Conservation (phyloP, 1,284 basidiomycete genomes). For the Rhodotorula mucilaginosa region DNA sequence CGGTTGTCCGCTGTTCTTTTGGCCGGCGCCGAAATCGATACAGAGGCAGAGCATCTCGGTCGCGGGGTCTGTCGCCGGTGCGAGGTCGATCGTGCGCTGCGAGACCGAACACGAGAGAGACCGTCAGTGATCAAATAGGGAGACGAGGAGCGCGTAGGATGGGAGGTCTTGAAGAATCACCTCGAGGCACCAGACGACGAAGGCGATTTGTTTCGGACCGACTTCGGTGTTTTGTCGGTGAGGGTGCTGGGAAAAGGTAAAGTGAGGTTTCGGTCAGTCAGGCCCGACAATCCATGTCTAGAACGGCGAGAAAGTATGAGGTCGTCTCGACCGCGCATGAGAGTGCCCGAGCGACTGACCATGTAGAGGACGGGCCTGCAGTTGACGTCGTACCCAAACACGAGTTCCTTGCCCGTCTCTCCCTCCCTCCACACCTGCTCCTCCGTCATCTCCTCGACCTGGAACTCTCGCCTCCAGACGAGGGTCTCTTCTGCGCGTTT, state of each 20-base stretch:
- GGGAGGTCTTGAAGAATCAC: constrained; percentile 16
- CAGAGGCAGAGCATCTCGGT: constrained; percentile 41
- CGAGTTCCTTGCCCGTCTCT: constrained; percentile 50
- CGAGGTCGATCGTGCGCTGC: constrained; percentile 48
- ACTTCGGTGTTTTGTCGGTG: constrained; percentile 29
- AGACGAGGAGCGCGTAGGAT: background rate
- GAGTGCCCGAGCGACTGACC: constrained; percentile 25
- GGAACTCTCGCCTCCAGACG: constrained; percentile 51
- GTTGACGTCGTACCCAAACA: constrained; percentile 48
- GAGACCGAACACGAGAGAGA: background rate
- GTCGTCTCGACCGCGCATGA: too few relatives aligned
- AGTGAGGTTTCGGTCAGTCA: background rate
- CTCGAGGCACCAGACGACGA: constrained; percentile 52
- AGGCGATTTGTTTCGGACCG: constrained; percentile 49
- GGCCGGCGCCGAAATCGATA: constrained; percentile 44
- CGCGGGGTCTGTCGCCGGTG: constrained; percentile 34
- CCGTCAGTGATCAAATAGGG: constrained; percentile 26
- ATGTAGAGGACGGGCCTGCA: constrained; percentile 51
- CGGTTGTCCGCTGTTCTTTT: constrained; percentile 39
- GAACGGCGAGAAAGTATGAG: too few relatives aligned
- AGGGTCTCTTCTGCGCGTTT: constrained; percentile 49
- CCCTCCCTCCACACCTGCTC: constrained; percentile 46
- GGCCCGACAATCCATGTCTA: too few relatives aligned
- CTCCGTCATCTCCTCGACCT: constrained; percentile 47
- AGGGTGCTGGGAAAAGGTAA: constrained; percentile 10